A percentile compares a stretch with the other conserved stretches of the same genome.
phyloP scores from a whole-genome alignment of 1,139 yeast genomes.

The Candida glucosophila region DNA sequence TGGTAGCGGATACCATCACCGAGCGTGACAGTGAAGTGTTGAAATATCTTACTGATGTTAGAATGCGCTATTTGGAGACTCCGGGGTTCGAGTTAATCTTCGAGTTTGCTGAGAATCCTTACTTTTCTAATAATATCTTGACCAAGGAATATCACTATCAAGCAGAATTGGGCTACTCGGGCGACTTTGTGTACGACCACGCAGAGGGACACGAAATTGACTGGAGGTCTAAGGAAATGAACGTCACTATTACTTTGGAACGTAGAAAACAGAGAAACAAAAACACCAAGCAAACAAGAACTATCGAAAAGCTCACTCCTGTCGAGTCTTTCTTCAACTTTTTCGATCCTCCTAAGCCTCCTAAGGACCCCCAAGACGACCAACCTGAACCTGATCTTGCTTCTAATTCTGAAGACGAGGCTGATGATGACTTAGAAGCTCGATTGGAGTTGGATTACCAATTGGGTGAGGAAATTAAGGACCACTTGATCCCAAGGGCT shows the following conservation, averaged over 20 bases:
- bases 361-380: conserved; percentile 36
- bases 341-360: conserved; percentile 87
- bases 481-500: conserved; percentile 90
- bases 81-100: conserved; percentile 90
- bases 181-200: conserved; percentile 94
- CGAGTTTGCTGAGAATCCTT: conserved; percentile 72
- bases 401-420: conserved; percentile 50
- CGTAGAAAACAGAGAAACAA: conserved; percentile 97
- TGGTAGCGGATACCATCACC: conserved; percentile 77
- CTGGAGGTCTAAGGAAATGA: conserved; percentile 75
- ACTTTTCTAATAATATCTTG: conserved; percentile 62
- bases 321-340: conserved; percentile 91
- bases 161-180: conserved; percentile 88
- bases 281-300: conserved; percentile 93
- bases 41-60: conserved; percentile 57
- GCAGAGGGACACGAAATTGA: conserved; percentile 86
- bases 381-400: conserved; percentile 27
- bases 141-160: conserved; percentile 89
- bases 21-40: conserved; percentile 89
- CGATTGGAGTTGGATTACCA: conserved; percentile 90
- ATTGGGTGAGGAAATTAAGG: conserved; percentile 93
- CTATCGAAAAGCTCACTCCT: conserved; percentile 90
- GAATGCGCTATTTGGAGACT: conserved; percentile 71
- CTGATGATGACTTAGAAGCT: conserved; percentile 70
- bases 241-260: conserved; percentile 81